These are phyloP conservation scores for Scenedesmus sp. DNA, from an alignment of 163 green algal genomes.

Conservation along the genomic window DNA sequence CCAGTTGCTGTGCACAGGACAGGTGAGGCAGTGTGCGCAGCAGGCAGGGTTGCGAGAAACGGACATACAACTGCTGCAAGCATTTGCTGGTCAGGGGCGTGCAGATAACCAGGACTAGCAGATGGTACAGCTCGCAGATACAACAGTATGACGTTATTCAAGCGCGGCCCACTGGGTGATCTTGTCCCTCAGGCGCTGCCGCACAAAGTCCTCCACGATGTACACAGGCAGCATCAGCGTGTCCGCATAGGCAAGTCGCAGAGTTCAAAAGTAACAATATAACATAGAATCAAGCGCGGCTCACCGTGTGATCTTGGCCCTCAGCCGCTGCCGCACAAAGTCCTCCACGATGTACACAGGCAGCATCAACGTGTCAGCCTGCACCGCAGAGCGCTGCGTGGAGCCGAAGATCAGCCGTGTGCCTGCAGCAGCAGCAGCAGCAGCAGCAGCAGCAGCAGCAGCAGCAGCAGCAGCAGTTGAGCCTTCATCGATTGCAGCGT, in stretches of 20 bases:
- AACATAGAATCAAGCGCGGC: not conserved
- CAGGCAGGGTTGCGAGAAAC: too few species aligned
- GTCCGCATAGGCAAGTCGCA: not conserved
- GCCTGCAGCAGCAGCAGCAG: conserved; percentile 24
- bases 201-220: conserved; percentile 42
- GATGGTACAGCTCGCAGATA: too few species aligned
- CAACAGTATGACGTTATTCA: too few species aligned
- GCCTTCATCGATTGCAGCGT: not conserved
- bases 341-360: conserved; percentile 44
- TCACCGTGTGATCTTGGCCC: conserved; percentile 35
- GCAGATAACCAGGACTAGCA: too few species aligned
- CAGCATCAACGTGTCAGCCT: conserved; percentile 24
- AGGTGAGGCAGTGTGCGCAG: too few species aligned
- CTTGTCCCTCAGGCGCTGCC: conserved; percentile 36
- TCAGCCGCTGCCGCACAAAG: conserved; percentile 38
- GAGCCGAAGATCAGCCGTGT: conserved; percentile 14
- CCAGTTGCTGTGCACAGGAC: not conserved
- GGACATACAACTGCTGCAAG: too few species aligned
- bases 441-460: not conserved
- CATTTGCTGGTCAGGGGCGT: too few species aligned
- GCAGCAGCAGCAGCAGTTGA: not conserved
- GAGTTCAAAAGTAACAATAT: too few species aligned
- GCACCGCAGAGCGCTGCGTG: not conserved
- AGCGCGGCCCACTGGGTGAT: conserved; percentile 12
- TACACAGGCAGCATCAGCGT: conserved; percentile 35